phyloP scores from a whole-genome alignment of 2,329 filamentous ascomycete genomes.

The Fusarium chlamydosporum region DNA sequence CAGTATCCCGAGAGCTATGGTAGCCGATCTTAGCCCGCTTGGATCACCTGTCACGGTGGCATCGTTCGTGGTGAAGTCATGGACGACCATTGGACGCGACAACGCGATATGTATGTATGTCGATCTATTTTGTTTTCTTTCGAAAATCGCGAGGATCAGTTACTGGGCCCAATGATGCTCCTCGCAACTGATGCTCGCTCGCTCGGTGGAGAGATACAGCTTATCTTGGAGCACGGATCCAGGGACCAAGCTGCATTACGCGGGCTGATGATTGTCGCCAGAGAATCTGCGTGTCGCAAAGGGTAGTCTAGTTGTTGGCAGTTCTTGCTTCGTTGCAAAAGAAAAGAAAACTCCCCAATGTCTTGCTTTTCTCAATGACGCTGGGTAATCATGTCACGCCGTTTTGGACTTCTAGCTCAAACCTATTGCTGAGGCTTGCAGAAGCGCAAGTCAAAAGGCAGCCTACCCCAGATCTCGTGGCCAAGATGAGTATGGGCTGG shows the following conservation, averaged over 20 bases:
- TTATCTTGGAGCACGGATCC: slow-evolving; percentile 26
- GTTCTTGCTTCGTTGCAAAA: slow-evolving; percentile 12
- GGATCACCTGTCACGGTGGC: slow-evolving; percentile 39
- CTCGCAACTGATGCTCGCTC: slow-evolving; percentile 24
- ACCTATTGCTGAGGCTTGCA: slow-evolving; percentile 33
- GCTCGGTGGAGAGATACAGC: slow-evolving; percentile 19
- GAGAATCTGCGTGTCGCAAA: slow-evolving; percentile 13
- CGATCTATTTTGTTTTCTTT: slow-evolving; percentile 47
- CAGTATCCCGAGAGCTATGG: slow-evolving; percentile 38
- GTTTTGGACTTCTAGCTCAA: slow-evolving; percentile 30
- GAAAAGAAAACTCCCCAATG: neutral
- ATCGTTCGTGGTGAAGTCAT: slow-evolving; percentile 40
- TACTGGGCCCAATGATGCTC: slow-evolving; percentile 16
- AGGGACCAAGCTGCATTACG: slow-evolving; percentile 23
- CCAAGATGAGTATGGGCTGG: slow-evolving; percentile 27
- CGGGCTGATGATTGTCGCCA: slow-evolving; percentile 9
- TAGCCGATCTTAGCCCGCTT: slow-evolving; percentile 46
- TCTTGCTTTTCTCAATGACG: slow-evolving; percentile 1
- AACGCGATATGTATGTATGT: slow-evolving; percentile 25
- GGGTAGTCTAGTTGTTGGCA: slow-evolving; percentile 9
- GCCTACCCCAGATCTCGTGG: slow-evolving; percentile 39
- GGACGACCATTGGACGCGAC: slow-evolving; percentile 24
- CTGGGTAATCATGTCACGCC: slow-evolving; percentile 20
- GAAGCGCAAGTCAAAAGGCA: slow-evolving; percentile 23
- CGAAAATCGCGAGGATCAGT: slow-evolving; percentile 12